phyloP scores from a whole-genome alignment of 352 stramenopile species.

The Globisporangium acanthophoron region DNA sequence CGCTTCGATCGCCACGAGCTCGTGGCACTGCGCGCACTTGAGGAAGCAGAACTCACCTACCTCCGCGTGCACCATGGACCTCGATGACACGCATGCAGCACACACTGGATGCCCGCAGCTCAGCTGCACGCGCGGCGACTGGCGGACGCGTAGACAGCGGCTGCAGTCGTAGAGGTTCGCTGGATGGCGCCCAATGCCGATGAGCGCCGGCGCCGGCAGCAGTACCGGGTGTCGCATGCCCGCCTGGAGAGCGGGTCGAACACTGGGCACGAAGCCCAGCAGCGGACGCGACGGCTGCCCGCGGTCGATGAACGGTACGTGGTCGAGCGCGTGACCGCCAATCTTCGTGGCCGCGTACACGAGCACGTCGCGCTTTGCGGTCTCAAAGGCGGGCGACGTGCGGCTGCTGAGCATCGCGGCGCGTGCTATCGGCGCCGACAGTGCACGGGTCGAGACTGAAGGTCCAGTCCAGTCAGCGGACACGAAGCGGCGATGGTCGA shows the following conservation, averaged over 20 bases:
- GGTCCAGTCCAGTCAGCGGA: not conserved
- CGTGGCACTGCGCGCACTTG: conserved; percentile 42
- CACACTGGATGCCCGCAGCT: conserved; percentile 64
- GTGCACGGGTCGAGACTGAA: conserved; percentile 7
- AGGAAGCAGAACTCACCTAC: conserved; percentile 38
- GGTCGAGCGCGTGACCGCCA: conserved; percentile 67
- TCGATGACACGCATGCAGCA: conserved; percentile 43
- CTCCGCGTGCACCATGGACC: conserved; percentile 37
- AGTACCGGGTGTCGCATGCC: not conserved
- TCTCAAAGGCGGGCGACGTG: conserved; percentile 30
- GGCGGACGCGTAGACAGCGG: conserved; percentile 42
- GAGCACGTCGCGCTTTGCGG: conserved; percentile 29
- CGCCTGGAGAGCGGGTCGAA: not conserved
- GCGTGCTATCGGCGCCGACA: not conserved
- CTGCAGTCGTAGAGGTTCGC: conserved; percentile 60
- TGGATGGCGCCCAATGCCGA: conserved; percentile 5
- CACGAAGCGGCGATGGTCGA: conserved; percentile 54
- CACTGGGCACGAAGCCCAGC: conserved; percentile 29
- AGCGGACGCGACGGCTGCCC: conserved; percentile 55
- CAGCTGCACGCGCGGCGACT: conserved; percentile 55
- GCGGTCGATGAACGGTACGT: conserved; percentile 63
- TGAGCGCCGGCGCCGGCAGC: not conserved
- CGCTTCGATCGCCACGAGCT: conserved; percentile 48
- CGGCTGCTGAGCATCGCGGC: conserved; percentile 1
- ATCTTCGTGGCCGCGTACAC: conserved; percentile 57